Evolutionary conservation across 225 moss, liverwort and hornwort genomes (phyloP).

Genomic region (Rhytidiadelphus loreus): DNA sequence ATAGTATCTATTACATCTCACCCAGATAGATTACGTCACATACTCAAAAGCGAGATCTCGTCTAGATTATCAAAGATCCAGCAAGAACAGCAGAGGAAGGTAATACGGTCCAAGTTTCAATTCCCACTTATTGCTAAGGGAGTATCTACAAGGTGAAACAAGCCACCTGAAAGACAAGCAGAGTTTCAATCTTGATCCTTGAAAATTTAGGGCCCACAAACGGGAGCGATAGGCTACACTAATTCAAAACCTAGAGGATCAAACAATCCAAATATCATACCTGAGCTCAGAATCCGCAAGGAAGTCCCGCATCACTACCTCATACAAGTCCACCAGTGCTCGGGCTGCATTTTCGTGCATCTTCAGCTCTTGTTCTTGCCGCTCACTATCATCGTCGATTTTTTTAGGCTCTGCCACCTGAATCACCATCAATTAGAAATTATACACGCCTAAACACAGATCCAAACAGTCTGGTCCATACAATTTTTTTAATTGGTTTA

Average conservation of each 20-base stretch:
- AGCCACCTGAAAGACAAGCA: background rate
- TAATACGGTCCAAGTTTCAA: background rate
- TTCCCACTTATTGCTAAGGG: background rate
- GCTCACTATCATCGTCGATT: conserved; percentile 15
- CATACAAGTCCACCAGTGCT: conserved; percentile 70
- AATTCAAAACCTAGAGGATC: background rate
- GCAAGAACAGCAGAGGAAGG: background rate
- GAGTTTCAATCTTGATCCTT: background rate
- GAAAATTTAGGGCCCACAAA: background rate
- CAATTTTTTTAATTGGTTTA: background rate
- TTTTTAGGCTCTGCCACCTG: conserved; percentile 27
- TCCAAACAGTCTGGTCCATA: background rate
- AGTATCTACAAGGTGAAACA: background rate
- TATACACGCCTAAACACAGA: background rate
- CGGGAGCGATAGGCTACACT: background rate
- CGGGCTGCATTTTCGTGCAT: conserved; percentile 31
- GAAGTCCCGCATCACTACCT: conserved; percentile 89
- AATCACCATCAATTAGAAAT: background rate
- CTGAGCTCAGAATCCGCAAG: conserved; percentile 50
- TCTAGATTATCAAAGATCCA: background rate
- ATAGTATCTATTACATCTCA: background rate
- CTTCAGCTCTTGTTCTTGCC: conserved; percentile 33
- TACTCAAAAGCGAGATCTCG: background rate
- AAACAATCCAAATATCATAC: conserved; percentile 14
- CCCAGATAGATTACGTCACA: background rate